Conservation (phyloP, 2,329 filamentous ascomycete genomes). For the Lachnellula suecica region DNA sequence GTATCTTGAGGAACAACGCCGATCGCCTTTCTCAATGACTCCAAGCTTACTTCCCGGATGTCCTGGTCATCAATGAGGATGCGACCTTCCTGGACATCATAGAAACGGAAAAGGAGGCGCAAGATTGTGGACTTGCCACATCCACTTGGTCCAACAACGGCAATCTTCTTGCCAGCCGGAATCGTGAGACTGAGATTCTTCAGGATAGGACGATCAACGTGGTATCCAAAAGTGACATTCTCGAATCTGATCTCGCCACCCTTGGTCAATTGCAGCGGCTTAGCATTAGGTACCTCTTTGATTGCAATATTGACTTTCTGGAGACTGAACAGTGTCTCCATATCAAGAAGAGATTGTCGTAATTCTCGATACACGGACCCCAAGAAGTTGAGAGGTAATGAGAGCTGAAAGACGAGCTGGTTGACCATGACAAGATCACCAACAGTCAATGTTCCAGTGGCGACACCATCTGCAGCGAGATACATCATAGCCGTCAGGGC, state of each 20-base stretch:
- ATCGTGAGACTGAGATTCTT: constrained; percentile 84
- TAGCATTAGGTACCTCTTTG: constrained; percentile 72
- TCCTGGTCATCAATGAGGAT: constrained; percentile 95
- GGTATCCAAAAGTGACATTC: constrained; percentile 93
- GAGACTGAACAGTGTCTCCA: constrained; percentile 97
- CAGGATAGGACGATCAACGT: constrained; percentile 81
- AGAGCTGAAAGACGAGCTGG: constrained; percentile 96
- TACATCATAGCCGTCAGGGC: constrained; percentile 98
- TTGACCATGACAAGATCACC: constrained; percentile 99
- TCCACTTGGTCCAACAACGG: constrained; percentile 90
- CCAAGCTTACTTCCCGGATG: constrained; percentile 76
- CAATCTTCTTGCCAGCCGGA: constrained; percentile 92
- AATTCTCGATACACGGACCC: constrained; percentile 98
- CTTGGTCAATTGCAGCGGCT: constrained; percentile 66
- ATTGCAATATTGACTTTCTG: constrained; percentile 94
- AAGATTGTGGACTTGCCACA: constrained; percentile 96
- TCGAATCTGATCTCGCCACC: constrained; percentile 93
- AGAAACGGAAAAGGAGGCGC: constrained; percentile 88
- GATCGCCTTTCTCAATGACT: constrained; percentile 80
- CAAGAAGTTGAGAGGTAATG: constrained; percentile 93
- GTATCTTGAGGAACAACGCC: constrained; percentile 98
- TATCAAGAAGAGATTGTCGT: constrained; percentile 90
- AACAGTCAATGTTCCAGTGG: constrained; percentile 77
- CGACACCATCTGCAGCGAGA: constrained; percentile 86
- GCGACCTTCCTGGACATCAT: constrained; percentile 81